Percentiles rank a stretch among this genome's conserved stretches.
phyloP scores from a whole-genome alignment of 306 rosid genomes.

The Datisca glomerata region DNA sequence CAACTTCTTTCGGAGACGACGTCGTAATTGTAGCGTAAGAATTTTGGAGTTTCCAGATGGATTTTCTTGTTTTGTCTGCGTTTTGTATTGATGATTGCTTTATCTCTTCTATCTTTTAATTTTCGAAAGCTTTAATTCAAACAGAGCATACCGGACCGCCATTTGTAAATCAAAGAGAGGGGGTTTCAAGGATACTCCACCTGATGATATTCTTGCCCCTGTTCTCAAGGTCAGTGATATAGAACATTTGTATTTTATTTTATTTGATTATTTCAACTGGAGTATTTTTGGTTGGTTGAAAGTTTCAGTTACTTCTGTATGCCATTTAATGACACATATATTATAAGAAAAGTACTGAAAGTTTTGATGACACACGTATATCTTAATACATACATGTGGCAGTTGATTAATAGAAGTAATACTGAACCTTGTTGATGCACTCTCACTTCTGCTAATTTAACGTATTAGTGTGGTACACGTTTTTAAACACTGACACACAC shows the following conservation, averaged over 20 bases:
- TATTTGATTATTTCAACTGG: no score
- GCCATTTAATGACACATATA: no score
- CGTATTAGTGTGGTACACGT: no score
- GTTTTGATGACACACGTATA: not conserved
- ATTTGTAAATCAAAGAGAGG: slow-evolving; percentile 86
- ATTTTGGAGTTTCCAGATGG: not conserved
- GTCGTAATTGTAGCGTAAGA: slow-evolving; percentile 80
- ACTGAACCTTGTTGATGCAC: no score
- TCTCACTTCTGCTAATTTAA: no score
- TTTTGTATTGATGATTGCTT: no score
- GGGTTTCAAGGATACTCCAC: slow-evolving; percentile 75
- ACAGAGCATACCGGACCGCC: slow-evolving; percentile 75
- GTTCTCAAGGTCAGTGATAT: slow-evolving; percentile 50
- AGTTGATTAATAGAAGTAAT: no score
- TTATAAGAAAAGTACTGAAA: not conserved
- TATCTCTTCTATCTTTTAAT: not conserved
- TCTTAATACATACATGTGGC: not conserved
- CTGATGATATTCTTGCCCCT: slow-evolving; percentile 79
- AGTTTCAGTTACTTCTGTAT: no score
- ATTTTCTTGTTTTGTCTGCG: not conserved
- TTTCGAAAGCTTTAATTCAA: slow-evolving; percentile 6
- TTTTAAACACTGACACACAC: no score
- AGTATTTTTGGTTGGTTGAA: no score
- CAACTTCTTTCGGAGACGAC: slow-evolving; percentile 54
- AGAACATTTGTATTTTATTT: not conserved